Evolutionary conservation across 305 asterid species (phyloP).

Genomic region (Solanum hybrid): DNA sequence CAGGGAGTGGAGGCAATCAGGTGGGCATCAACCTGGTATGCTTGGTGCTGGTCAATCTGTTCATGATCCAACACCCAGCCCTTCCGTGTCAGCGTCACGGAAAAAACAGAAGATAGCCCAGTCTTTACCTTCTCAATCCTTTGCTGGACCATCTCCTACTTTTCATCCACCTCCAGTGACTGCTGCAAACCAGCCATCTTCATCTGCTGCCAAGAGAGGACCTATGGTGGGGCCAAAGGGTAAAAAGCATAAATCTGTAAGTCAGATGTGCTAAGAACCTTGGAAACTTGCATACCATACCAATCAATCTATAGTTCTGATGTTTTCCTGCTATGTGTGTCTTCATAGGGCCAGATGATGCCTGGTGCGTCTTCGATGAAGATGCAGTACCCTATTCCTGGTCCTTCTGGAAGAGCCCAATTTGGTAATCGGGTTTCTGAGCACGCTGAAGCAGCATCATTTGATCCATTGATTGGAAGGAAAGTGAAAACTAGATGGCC

Average conservation of each 20-base stretch:
- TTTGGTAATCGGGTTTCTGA: slow-evolving; percentile 48
- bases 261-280: slow-evolving; percentile 31
- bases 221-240: slow-evolving; percentile 46
- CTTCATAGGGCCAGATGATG: slow-evolving; percentile 32
- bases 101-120: slow-evolving; percentile 64
- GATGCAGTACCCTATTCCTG: slow-evolving; percentile 56
- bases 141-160: slow-evolving; percentile 70
- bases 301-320: slow-evolving; percentile 10
- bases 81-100: slow-evolving; percentile 78
- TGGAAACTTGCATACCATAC: slow-evolving; percentile 1
- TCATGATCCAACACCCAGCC: slow-evolving; percentile 66
- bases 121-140: slow-evolving; percentile 53
- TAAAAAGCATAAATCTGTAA: slow-evolving; percentile 61
- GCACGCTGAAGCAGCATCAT: slow-evolving; percentile 47
- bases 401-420: slow-evolving; percentile 69
- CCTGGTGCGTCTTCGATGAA: slow-evolving; percentile 50
- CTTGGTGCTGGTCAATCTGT: slow-evolving; percentile 52
- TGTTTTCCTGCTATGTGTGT: slow-evolving; percentile 5
- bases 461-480: slow-evolving; percentile 61
- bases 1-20: slow-evolving; percentile 69
- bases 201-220: slow-evolving; percentile 63
- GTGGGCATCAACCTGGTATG: slow-evolving; percentile 32
- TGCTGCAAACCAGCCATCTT: slow-evolving; percentile 57
- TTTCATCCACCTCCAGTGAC: slow-evolving; percentile 50
- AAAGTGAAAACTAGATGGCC: slow-evolving; percentile 87